Evolutionary conservation across 2,329 filamentous ascomycete genomes (phyloP), one percentile per base, ranked within the genome.

Genomic region (Botrytis cinerea): DNA sequence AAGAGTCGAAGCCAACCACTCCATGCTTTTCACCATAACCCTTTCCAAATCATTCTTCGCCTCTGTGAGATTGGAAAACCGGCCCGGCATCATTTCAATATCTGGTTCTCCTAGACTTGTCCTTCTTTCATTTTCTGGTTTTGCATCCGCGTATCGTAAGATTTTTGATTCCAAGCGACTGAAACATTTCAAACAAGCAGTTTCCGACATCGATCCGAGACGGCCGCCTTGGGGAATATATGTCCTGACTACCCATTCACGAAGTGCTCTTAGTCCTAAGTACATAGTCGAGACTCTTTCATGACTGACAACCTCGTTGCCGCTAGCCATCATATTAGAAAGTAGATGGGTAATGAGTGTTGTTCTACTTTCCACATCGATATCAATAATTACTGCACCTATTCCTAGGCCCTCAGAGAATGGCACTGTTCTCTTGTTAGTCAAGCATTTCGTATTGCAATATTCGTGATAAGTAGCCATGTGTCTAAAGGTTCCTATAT

Each of bases 1-100:
- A 70, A 77, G 76, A 14, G 76, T 78, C 46, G 76, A 76, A 14
- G 75, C 75, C 40, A 78, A 54, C 77, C 77, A 78, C 61, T 77
- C 75, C 75, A 78, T 77, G 28, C 76, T 78, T 59, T 76, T 74
- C 57, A 72, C 60, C n/a, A 78, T 77, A 5, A 78, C 73, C 8
- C 74, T 40, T 48, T 78, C 77, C 45, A 78, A 57, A 28, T 74
- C 32, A 22, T 45, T 51, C 38, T 74, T 70, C 40, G 77, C 77
- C 38, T 76, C 70, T 28, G 72, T 66, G 9, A 78, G 54, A 46
- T 54, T 70, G 2, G 59, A 66, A 67, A 78, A 78, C 10, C 71
- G 64, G 2, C 72, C 38, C 1, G 75, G 77, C 77, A 78, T 77
- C 71, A 76, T 70, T 46, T 78, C 76, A 22, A 78, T 75, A 35